Evolutionary conservation across 2,329 filamentous ascomycete species (phyloP).

Genomic region (Penicillium griseofulvum): DNA sequence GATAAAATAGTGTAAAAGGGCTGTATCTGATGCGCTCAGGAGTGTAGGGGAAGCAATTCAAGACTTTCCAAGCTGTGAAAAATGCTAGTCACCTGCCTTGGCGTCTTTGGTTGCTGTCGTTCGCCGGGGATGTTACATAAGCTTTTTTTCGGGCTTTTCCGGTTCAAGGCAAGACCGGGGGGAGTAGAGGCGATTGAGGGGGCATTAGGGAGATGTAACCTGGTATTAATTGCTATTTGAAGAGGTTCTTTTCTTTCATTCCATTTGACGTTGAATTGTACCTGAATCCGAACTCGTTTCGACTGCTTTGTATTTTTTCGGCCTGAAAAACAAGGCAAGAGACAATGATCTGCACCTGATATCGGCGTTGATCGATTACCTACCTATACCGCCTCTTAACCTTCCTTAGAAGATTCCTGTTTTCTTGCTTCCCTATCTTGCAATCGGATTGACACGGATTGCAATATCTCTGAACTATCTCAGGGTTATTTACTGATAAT

Average conservation of each 20-base stretch:
- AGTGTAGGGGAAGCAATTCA: constrained; percentile 24
- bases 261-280: neutral
- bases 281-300: neutral
- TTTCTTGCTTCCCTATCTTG: neutral
- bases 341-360: constrained; percentile 4
- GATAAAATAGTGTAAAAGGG: constrained; percentile 9
- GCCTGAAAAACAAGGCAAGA: neutral
- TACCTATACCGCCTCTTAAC: constrained; percentile 18
- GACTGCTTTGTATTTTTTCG: neutral
- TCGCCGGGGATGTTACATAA: constrained; percentile 25
- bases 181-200: too few relatives aligned
- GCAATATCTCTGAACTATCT: neutral
- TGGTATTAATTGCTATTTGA: neutral
- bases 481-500: neutral
- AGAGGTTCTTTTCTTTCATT: neutral
- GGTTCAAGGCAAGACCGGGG: neutral
- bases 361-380: constrained; percentile 5
- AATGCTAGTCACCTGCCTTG: constrained; percentile 34
- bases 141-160: neutral
- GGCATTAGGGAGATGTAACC: neutral
- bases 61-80: constrained; percentile 29
- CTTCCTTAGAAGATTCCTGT: neutral
- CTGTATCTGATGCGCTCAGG: constrained; percentile 27
- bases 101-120: constrained; percentile 31
- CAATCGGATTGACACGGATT: neutral